Conservation (phyloP, 345 rosid species). For the Excoecaria cochinchinensis region DNA sequence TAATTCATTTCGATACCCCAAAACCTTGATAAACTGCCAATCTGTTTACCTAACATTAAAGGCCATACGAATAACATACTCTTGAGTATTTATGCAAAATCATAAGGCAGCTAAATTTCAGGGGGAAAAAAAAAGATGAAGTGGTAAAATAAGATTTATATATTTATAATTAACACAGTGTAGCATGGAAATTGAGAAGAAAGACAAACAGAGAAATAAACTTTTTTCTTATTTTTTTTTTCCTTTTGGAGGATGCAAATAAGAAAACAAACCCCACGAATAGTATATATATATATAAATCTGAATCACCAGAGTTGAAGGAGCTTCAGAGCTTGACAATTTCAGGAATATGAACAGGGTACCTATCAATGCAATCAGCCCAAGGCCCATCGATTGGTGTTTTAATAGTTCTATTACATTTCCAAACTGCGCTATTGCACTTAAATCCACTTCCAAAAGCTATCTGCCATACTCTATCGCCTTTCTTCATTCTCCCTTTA, state of each 20-base stretch:
- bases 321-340: constrained; percentile 27
- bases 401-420: constrained; percentile 31
- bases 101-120: background rate
- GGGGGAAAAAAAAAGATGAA: background rate
- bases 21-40: background rate
- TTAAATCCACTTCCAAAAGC: constrained; percentile 66
- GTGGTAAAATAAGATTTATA: background rate
- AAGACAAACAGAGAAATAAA: background rate
- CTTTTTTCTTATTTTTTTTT: background rate
- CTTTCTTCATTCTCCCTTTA: constrained; percentile 43
- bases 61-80: background rate
- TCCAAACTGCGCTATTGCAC: constrained; percentile 66
- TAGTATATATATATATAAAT: background rate
- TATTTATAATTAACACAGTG: constrained; percentile 14
- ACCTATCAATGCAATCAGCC: constrained; percentile 41
- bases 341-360: constrained; percentile 37
- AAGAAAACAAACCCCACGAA: background rate
- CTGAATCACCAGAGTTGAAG: background rate
- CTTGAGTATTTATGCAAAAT: background rate
- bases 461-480: constrained; percentile 61
- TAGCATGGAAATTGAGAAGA: constrained; percentile 1
- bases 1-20: background rate
- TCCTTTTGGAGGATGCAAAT: background rate
- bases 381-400: constrained; percentile 42
- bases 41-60: background rate